Conservation (phyloP, 208 protist species). For the Trichomonas tenax region DNA sequence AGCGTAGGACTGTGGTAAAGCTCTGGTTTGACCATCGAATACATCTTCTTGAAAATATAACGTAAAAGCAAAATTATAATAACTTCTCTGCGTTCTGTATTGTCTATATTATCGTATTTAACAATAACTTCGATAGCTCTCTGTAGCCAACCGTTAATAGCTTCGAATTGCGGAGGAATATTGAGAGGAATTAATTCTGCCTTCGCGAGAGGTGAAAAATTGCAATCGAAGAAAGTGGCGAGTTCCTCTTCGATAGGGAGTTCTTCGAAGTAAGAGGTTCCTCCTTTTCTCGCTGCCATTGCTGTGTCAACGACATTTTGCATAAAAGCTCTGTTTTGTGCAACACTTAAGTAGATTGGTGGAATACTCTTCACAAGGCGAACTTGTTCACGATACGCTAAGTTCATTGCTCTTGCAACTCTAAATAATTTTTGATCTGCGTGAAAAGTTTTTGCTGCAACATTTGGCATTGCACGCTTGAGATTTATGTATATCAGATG, state of each 20-base stretch:
- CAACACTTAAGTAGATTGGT: no score
- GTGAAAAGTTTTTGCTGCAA: not conserved
- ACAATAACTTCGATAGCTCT: not conserved
- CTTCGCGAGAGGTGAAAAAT: not conserved
- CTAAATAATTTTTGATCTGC: not conserved
- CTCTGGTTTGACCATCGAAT: not conserved
- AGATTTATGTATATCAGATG: not conserved
- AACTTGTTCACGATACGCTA: not conserved
- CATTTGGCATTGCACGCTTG: not conserved
- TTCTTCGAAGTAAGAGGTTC: not conserved
- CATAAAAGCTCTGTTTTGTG: not conserved
- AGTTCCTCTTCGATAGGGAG: not conserved
- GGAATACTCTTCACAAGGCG: not conserved
- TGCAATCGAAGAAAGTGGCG: not conserved
- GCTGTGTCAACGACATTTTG: not conserved
- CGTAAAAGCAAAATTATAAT: not conserved
- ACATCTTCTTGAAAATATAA: not conserved
- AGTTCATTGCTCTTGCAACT: not conserved
- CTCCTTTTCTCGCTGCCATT: not conserved
- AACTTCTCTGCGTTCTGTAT: not conserved
- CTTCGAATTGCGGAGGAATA: not conserved
- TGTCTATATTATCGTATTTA: not conserved
- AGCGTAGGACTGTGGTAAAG: no score
- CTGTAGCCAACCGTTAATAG: not conserved
- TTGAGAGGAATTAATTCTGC: not conserved